These are phyloP conservation scores for Pythium aquatile DNA, from an alignment of 352 stramenopile species.

Conservation along the genomic window DNA sequence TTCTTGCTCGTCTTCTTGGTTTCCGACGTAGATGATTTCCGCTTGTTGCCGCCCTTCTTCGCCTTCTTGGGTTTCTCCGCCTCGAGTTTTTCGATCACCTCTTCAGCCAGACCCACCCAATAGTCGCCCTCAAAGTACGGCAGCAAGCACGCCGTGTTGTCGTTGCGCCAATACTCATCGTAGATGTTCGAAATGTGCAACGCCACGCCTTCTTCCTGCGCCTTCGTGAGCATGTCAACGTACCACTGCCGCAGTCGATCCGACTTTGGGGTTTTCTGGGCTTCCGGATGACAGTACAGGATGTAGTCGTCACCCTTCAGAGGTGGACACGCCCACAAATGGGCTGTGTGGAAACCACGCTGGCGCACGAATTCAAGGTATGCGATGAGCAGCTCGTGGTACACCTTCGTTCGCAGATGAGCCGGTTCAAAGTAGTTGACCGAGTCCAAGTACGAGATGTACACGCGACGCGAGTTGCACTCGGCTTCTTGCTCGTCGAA, in stretches of 20 bases:
- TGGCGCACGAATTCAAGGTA: conserved; percentile 98
- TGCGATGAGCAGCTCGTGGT: conserved; percentile 98
- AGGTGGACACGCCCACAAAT: conserved; percentile 99
- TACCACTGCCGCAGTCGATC: conserved; percentile 98
- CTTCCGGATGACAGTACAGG: conserved; percentile 98
- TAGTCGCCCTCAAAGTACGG: conserved; percentile 89
- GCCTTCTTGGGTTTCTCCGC: conserved; percentile 79
- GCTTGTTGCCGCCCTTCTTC: conserved; percentile 55
- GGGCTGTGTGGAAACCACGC: conserved; percentile 96
- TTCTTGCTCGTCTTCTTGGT: conserved; percentile 77
- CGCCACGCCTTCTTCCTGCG: conserved; percentile 89
- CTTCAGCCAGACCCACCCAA: conserved; percentile 83
- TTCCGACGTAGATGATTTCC: conserved; percentile 41
- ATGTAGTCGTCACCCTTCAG: conserved; percentile 99
- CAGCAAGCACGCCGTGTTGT: conserved; percentile 81
- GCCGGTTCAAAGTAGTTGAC: conserved; percentile 98
- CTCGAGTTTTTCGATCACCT: conserved; percentile 89
- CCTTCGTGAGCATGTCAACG: conserved; percentile 86
- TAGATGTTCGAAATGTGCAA: conserved; percentile 96
- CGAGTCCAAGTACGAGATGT: conserved; percentile 99
- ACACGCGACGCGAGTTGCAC: conserved; percentile 95
- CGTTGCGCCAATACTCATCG: conserved; percentile 92
- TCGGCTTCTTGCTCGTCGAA: conserved; percentile 96
- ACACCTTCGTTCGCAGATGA: conserved; percentile 97
- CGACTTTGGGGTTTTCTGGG: conserved; percentile 98